Percentiles rank a stretch among this genome's conserved stretches.
Evolutionary conservation across 2,329 filamentous ascomycete species (phyloP).

Genomic region (Rutstroemia sydowiana): DNA sequence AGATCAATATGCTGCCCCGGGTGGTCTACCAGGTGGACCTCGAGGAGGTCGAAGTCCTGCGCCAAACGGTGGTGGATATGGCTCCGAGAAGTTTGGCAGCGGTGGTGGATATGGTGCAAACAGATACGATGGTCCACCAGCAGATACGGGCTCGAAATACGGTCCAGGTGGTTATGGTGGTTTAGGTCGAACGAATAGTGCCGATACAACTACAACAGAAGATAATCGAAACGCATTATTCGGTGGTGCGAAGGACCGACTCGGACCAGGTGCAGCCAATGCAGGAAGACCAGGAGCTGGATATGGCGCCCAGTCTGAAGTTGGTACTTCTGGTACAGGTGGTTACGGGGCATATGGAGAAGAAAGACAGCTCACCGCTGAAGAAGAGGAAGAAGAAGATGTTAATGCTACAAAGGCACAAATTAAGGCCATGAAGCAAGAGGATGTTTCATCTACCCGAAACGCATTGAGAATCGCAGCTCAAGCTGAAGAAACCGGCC

Average conservation of each 20-base stretch:
- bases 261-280: slow-evolving; percentile 23
- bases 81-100: slow-evolving; percentile 45
- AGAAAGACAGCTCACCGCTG: slow-evolving; percentile 71
- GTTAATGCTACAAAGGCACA: slow-evolving; percentile 66
- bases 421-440: slow-evolving; percentile 68
- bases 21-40: slow-evolving; percentile 22
- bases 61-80: slow-evolving; percentile 40
- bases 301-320: slow-evolving; percentile 22
- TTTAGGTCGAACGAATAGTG: slow-evolving; percentile 41
- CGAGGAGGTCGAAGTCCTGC: slow-evolving; percentile 18
- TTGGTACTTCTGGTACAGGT: slow-evolving; percentile 12
- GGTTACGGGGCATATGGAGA: slow-evolving; percentile 53
- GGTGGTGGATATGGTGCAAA: slow-evolving; percentile 45
- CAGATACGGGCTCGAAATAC: slow-evolving; percentile 31
- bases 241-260: slow-evolving; percentile 30
- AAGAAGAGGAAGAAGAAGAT: slow-evolving; percentile 66
- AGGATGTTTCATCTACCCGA: slow-evolving; percentile 64
- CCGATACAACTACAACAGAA: slow-evolving; percentile 37
- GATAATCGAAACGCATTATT: slow-evolving; percentile 58
- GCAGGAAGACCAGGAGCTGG: slow-evolving; percentile 22
- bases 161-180: slow-evolving; percentile 56
- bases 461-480: slow-evolving; percentile 63
- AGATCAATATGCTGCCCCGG: slow-evolving; percentile 23
- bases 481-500: slow-evolving; percentile 63
- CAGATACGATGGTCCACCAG: slow-evolving; percentile 40